phyloP scores from a whole-genome alignment of 2,329 filamentous ascomycete species.

The Fusarium pseudoanthophilum region DNA sequence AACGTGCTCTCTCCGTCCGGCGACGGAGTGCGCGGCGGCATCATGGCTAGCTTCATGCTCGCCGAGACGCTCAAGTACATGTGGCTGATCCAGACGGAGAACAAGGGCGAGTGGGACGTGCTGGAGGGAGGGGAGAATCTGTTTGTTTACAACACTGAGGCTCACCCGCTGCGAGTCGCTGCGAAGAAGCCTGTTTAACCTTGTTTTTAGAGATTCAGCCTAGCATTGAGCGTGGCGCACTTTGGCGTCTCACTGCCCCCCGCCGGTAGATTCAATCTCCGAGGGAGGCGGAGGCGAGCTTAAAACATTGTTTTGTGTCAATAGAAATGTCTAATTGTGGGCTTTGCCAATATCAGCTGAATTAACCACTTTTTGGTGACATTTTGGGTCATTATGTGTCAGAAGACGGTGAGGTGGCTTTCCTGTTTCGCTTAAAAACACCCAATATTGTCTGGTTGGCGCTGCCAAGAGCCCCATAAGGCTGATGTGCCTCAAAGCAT shows the following conservation, averaged over 20 bases:
- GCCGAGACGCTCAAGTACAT: slow-evolving; percentile 84
- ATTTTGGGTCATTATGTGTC: not conserved
- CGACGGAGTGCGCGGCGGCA: slow-evolving; percentile 67
- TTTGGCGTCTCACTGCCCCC: not conserved
- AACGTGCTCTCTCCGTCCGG: slow-evolving; percentile 74
- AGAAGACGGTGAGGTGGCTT: not conserved
- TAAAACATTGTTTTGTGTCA: not conserved
- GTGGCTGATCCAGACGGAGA: slow-evolving; percentile 63
- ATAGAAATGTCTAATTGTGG: not conserved
- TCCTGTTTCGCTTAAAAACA: not conserved
- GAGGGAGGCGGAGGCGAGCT: not conserved
- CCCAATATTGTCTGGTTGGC: not conserved
- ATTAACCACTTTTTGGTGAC: not conserved
- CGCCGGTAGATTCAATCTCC: not conserved
- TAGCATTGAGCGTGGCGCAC: not conserved
- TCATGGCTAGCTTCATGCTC: slow-evolving; percentile 79
- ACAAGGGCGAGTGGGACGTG: slow-evolving; percentile 47
- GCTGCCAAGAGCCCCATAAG: slow-evolving; percentile 1
- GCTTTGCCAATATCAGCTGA: not conserved
- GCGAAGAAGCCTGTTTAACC: slow-evolving; percentile 17
- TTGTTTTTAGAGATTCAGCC: slow-evolving; percentile 17
- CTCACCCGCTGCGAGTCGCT: slow-evolving; percentile 56
- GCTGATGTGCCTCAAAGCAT: slow-evolving; percentile 1
- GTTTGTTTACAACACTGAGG: slow-evolving; percentile 66
- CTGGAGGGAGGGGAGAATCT: slow-evolving; percentile 52